Percentiles rank a stretch among this genome's conserved stretches.
Evolutionary conservation across 805 yeast species (phyloP).

Genomic region (Teunomyces tritomae): DNA sequence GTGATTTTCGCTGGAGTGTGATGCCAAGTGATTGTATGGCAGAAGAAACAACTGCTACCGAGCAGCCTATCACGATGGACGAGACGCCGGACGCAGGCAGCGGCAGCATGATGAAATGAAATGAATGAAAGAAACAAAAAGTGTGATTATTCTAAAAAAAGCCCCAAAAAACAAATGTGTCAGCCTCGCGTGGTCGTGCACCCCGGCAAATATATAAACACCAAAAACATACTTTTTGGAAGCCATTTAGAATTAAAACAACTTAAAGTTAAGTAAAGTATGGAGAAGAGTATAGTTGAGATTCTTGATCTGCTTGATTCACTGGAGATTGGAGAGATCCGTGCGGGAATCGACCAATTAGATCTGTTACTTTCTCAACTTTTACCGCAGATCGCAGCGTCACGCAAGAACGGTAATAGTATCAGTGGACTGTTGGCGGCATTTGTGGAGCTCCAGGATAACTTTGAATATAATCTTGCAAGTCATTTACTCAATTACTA

Average conservation of each 20-base stretch:
- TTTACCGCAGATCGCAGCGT: constrained; percentile 14
- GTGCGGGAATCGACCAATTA: constrained; percentile 15
- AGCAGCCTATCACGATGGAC: constrained; percentile 54
- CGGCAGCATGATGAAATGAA: too few species aligned
- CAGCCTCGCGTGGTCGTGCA: not conserved
- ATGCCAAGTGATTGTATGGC: constrained; percentile 80
- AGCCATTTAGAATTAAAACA: too few species aligned
- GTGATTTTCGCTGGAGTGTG: constrained; percentile 78
- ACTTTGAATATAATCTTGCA: constrained; percentile 50
- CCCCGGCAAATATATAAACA: not conserved
- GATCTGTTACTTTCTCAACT: constrained; percentile 17
- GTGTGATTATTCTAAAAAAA: not conserved
- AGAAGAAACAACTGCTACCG: constrained; percentile 70
- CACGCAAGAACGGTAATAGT: constrained; percentile 3
- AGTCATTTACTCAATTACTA: constrained; percentile 28
- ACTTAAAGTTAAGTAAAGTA: not conserved
- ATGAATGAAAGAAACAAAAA: too few species aligned
- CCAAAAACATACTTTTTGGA: not conserved
- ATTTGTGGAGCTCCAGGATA: constrained; percentile 50
- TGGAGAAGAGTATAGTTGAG: constrained; percentile 7
- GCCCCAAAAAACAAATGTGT: not conserved
- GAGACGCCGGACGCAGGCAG: constrained; percentile 4
- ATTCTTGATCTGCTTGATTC: constrained; percentile 17
- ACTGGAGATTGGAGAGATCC: constrained; percentile 1
- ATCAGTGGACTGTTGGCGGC: constrained; percentile 8